Percentiles rank a stretch among this genome's conserved stretches.
Conservation (phyloP, 495 filamentous ascomycete species). For the Penicillium manginii region DNA sequence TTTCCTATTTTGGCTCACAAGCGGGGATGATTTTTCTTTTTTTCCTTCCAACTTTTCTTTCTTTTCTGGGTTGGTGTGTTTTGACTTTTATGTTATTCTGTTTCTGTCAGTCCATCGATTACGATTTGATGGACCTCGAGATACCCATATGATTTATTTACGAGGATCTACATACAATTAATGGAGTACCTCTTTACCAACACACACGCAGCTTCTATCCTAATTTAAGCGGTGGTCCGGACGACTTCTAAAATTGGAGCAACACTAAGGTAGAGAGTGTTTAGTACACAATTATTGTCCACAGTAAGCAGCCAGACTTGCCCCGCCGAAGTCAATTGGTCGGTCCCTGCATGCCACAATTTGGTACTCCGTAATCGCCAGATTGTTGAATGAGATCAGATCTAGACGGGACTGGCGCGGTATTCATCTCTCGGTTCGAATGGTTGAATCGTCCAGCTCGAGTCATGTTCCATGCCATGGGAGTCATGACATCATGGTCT, state of each 20-base stretch:
- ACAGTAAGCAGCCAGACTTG: not conserved
- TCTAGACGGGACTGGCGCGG: too few relatives aligned
- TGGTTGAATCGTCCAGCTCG: too few relatives aligned
- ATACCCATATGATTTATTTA: slow-evolving; percentile 23
- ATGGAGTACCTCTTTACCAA: too few relatives aligned
- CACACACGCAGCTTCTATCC: too few relatives aligned
- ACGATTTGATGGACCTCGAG: slow-evolving; percentile 3
- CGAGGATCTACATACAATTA: not conserved
- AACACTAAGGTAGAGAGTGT: too few relatives aligned
- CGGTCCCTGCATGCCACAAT: slow-evolving; percentile 13
- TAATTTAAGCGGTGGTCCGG: too few relatives aligned
- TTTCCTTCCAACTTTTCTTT: too few relatives aligned
- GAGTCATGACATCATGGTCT: slow-evolving; percentile 16
- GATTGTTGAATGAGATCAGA: too few relatives aligned
- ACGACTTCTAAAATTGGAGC: too few relatives aligned
- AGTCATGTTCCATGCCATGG: too few relatives aligned
- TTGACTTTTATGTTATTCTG: not conserved
- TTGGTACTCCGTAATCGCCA: not conserved
- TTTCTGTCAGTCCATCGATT: not conserved
- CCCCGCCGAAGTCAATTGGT: slow-evolving; percentile 7
- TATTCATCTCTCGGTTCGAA: too few relatives aligned
- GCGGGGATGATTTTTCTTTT: slow-evolving; percentile 6
- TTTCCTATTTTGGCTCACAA: not conserved
- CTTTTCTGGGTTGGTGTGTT: slow-evolving; percentile 11
- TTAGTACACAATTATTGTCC: too few relatives aligned